Evolutionary conservation across 2,329 filamentous ascomycete species (phyloP).

Genomic region (Microdochium nivale): DNA sequence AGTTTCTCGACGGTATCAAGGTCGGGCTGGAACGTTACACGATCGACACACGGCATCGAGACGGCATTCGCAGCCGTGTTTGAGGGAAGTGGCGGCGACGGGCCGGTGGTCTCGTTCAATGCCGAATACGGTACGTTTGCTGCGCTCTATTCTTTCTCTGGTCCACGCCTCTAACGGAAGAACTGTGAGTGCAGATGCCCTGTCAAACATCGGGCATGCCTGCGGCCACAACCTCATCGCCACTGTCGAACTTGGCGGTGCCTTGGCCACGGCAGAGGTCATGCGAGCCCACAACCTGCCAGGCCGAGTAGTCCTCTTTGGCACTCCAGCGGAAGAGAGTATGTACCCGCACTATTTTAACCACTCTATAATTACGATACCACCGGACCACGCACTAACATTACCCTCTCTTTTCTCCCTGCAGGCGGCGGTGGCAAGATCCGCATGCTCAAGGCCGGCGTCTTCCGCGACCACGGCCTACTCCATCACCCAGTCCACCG

Average conservation of each 20-base stretch:
- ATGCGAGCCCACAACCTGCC: conserved; percentile 10
- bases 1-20: conserved; percentile 22
- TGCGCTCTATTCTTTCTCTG: background rate
- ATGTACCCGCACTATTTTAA: background rate
- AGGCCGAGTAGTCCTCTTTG: conserved; percentile 23
- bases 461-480: conserved; percentile 14
- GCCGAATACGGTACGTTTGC: conserved; percentile 24
- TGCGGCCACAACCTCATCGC: conserved; percentile 18
- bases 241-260: conserved; percentile 23
- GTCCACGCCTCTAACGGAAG: background rate
- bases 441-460: conserved; percentile 31
- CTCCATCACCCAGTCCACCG: too few relatives aligned
- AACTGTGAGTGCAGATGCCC: conserved; percentile 15
- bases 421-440: conserved; percentile 22
- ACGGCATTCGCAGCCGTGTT: conserved; percentile 35
- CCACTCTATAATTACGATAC: too few relatives aligned
- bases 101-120: conserved; percentile 32
- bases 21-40: conserved; percentile 28
- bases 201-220: conserved; percentile 28
- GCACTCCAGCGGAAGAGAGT: conserved; percentile 13
- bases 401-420: background rate
- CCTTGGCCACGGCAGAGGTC: conserved; percentile 21
- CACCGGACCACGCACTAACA: too few relatives aligned
- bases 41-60: conserved; percentile 28
- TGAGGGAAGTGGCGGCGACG: conserved; percentile 21